Base-by-base conservation (phyloP, 768 basidiomycete species). In the Termitomyces sp. region DNA sequence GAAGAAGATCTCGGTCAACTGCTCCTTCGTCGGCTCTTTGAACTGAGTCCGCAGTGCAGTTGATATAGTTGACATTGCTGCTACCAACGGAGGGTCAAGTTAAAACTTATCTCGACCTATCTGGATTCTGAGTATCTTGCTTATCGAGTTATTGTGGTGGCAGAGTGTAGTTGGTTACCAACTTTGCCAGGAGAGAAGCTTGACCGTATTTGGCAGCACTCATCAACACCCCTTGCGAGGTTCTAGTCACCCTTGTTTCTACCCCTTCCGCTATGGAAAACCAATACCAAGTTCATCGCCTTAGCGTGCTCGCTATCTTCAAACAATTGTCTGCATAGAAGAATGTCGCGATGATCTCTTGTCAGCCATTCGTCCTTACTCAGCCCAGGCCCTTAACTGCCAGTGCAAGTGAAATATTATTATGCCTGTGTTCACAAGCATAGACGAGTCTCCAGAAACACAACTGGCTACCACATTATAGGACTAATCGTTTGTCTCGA, bases 1-100 rank as follows among this genome's bases (percentile, higher is more conserved):
- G 76, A 95, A 96, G 83, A 88, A 94, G 59, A 89, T 82, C 56
- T 92, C 77, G 9, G 87, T 86, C 49, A 87, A 73, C 70, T 96
- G 87, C 54, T 96, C 94, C 72, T 86, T 93, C 7, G 89, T 87
- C 46, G 92, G 92, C 71, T 96, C 94, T 76, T 90, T 91, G 80
- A 94, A 94, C 67, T 90, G 33, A 50, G 49, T 83, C 54, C 94
- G 85, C 45, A 97, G 82, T 61, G 94, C 90, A 23, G 90, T 89
- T 48, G 88, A 90, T 67, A 93, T 93, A 51, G 84, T 88, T 40
- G 89, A 77, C 91, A 91, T 92, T 50, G 21, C 63, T 57, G 30
- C 43, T 58, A 14, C 21, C 40, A 28, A 51, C 10, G 5, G n/a
- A 56, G 5, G 15, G 28, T 21, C 9, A 28, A n/a, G 19, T 47